These are phyloP conservation scores for Fusarium metavorans DNA, from an alignment of 2,329 filamentous ascomycete genomes.

Conservation along the genomic window DNA sequence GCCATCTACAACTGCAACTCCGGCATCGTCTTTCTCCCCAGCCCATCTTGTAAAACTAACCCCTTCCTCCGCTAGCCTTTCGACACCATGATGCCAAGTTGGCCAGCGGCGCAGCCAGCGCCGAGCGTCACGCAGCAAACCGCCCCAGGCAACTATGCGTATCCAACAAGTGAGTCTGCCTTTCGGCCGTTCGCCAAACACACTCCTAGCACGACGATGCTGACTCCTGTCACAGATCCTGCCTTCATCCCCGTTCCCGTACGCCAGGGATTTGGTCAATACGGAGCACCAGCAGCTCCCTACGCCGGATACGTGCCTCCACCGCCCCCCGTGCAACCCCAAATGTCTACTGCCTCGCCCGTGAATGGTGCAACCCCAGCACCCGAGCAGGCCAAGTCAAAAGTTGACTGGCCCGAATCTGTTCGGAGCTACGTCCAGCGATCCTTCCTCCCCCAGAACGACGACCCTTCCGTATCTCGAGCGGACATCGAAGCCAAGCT, in stretches of 20 bases:
- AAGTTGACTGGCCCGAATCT: constrained; percentile 83
- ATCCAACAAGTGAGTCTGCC: constrained; percentile 53
- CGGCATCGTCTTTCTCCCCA: constrained; percentile 28
- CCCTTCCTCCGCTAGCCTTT: constrained; percentile 30
- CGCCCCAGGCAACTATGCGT: constrained; percentile 52
- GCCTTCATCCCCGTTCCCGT: constrained; percentile 73
- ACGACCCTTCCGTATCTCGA: constrained; percentile 70
- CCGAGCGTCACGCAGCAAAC: constrained; percentile 56
- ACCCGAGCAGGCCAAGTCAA: constrained; percentile 61
- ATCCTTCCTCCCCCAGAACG: constrained; percentile 82
- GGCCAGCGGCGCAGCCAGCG: constrained; percentile 53
- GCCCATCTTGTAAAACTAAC: constrained; percentile 43
- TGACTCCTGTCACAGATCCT: constrained; percentile 55
- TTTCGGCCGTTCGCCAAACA: not conserved
- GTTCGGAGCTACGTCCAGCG: constrained; percentile 91
- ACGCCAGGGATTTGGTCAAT: constrained; percentile 69
- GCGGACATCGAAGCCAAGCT: constrained; percentile 86
- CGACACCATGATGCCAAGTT: constrained; percentile 52
- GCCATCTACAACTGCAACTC: constrained; percentile 14
- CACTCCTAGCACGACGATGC: constrained; percentile 5
- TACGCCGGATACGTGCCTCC: constrained; percentile 49
- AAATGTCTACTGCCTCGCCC: constrained; percentile 40
- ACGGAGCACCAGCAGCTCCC: constrained; percentile 52
- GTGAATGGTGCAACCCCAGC: constrained; percentile 46
- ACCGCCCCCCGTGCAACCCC: constrained; percentile 42